phyloP scores from a whole-genome alignment of 768 basidiomycete species.

The Pholiota conissans region DNA sequence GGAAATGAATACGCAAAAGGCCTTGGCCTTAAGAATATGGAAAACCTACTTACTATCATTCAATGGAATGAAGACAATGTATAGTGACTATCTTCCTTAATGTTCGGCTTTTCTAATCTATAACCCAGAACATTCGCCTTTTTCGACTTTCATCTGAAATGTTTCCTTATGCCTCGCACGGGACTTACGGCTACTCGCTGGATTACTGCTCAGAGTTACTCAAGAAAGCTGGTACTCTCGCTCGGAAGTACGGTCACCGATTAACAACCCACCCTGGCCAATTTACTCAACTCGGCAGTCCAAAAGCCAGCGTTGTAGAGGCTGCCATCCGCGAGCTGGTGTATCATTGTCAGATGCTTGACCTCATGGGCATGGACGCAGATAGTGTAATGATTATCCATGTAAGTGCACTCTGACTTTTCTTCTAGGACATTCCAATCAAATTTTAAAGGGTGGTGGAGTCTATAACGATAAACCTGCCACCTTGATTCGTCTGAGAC shows the following conservation, averaged over 20 bases:
- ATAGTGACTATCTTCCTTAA: slow-evolving; percentile 22
- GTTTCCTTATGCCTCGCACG: slow-evolving; percentile 91
- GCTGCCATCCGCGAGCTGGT: slow-evolving; percentile 77
- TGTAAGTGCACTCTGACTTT: slow-evolving; percentile 34
- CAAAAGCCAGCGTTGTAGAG: slow-evolving; percentile 69
- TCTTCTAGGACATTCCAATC: not conserved
- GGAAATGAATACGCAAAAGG: slow-evolving; percentile 84
- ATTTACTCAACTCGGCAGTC: slow-evolving; percentile 81
- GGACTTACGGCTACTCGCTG: slow-evolving; percentile 76
- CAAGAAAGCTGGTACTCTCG: slow-evolving; percentile 60
- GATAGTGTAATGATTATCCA: slow-evolving; percentile 91
- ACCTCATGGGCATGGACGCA: slow-evolving; percentile 76
- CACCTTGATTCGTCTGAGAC: slow-evolving; percentile 72
- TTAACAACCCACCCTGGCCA: slow-evolving; percentile 90
- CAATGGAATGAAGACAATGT: slow-evolving; percentile 90
- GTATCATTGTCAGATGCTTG: slow-evolving; percentile 89
- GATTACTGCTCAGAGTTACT: slow-evolving; percentile 65
- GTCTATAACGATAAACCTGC: slow-evolving; percentile 78
- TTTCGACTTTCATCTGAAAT: slow-evolving; percentile 88
- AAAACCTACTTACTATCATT: slow-evolving; percentile 72
- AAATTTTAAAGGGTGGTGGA: slow-evolving; percentile 61
- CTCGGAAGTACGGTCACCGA: slow-evolving; percentile 70
- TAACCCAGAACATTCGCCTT: slow-evolving; percentile 68
- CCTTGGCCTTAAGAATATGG: slow-evolving; percentile 71
- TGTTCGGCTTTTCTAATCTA: not conserved